A percentile compares a stretch with the other conserved stretches of the same genome.
These are phyloP conservation scores for Syzygium malaccense DNA, from an alignment of 441 rosid genomes.

Conservation along the genomic window DNA sequence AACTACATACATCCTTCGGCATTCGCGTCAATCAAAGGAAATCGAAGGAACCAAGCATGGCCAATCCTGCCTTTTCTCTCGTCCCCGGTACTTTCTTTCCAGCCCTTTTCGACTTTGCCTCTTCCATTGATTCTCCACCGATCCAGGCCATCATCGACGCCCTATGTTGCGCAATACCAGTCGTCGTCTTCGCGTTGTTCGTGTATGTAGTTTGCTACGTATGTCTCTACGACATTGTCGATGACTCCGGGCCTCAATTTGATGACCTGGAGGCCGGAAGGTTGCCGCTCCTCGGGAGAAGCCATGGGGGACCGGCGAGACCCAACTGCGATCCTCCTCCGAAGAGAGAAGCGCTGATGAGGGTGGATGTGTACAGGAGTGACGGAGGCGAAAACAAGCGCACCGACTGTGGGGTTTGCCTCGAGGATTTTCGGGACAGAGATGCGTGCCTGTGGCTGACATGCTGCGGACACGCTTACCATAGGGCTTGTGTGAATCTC, in stretches of 20 bases:
- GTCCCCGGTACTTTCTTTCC: not conserved
- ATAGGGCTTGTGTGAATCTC: not conserved
- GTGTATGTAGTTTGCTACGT: not conserved
- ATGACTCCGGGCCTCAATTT: not conserved
- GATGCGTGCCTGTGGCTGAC: not conserved
- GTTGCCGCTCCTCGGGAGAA: not conserved
- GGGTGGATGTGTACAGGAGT: not conserved
- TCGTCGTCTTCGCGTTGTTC: not conserved
- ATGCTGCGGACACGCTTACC: constrained; percentile 13
- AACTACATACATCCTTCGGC: no score
- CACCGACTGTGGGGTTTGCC: constrained; percentile 6
- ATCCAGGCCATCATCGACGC: not conserved
- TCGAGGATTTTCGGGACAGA: constrained; percentile 4
- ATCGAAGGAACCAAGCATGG: not conserved
- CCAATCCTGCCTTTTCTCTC: not conserved
- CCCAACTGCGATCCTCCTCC: not conserved
- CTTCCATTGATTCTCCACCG: not conserved
- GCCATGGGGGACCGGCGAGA: not conserved
- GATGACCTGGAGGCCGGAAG: not conserved
- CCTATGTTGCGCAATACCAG: not conserved
- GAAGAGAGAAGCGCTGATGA: not conserved
- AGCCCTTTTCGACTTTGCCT: not conserved
- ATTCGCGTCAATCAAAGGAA: not conserved
- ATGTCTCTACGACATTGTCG: not conserved
- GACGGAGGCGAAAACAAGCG: not conserved